Evolutionary conservation across 2,329 filamentous ascomycete genomes (phyloP), one percentile per base, ranked within the genome.

Genomic region (Sporothrix mexicana): DNA sequence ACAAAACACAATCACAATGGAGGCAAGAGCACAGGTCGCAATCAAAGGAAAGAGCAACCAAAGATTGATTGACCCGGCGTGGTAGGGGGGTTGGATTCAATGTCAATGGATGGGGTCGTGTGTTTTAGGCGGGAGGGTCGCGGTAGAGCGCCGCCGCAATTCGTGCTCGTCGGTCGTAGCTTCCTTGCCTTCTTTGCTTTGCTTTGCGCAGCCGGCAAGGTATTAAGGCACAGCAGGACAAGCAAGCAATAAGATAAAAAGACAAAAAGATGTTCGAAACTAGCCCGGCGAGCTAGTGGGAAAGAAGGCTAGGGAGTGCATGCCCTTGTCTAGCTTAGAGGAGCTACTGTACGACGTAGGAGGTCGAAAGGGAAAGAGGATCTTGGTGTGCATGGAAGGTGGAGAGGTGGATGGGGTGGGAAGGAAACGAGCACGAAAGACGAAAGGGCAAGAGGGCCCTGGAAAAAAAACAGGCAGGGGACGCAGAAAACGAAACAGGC

Each of bases 241-340:
- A 7, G 57, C 55, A 15, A 61, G 45, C 43, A 20, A 49, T 36
- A 67, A 45, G 45, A 23, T 3, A 67, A 49, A 51, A 67, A 45
- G 45, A 23, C 8, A 67, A 23, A 67, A 25, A 45, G 23, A 36
- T 15, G 23, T 51, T 67, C 64, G 45, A 67, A 51, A 51, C 64
- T 51, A 51, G 23, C 23, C 64, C 45, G 8, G 64, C 23, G 23
- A 67, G 64, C 64, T 67, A 67, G 43, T 49, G 13, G 25, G 17
- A 67, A 51, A 47, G 43, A 36, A 23, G 45, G 17, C 47, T 51
- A 53, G 51, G 49, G 25, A 25, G 51, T 69, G 67, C 49, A 59
- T 36, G n/a, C 67, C 67, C 67, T 25, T 69, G 69, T 70, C 69
- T 70, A 61, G 69, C 69, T 45, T 13, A 47, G 61, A 66, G 61